A percentile compares a stretch with the other conserved stretches of the same genome.
These are phyloP conservation scores for Scheffersomyces lignosus DNA, from an alignment of 805 yeast genomes.

Conservation along the genomic window DNA sequence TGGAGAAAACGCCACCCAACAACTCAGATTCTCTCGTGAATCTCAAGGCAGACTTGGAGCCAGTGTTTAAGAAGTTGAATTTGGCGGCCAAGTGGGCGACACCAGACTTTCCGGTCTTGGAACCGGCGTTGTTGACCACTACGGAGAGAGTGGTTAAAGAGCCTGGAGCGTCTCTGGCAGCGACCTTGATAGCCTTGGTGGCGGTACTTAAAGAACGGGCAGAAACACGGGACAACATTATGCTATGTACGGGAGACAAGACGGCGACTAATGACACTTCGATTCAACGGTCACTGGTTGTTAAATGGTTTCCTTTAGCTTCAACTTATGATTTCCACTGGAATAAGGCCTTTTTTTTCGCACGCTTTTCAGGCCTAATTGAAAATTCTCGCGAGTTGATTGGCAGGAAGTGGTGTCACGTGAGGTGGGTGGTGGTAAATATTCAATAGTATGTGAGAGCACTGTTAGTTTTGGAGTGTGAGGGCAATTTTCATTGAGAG, in stretches of 20 bases:
- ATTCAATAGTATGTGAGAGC: too few relatives aligned
- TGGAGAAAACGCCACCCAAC: constrained; percentile 77
- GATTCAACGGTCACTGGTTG: too few relatives aligned
- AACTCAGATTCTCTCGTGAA: constrained; percentile 92
- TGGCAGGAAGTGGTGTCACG: constrained; percentile 13
- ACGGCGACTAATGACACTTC: neutral
- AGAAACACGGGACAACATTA: constrained; percentile 43
- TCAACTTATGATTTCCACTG: too few relatives aligned
- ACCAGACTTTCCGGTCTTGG: constrained; percentile 76
- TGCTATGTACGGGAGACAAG: constrained; percentile 4
- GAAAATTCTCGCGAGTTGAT: constrained; percentile 14
- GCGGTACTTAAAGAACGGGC: constrained; percentile 45
- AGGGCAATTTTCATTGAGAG: too few relatives aligned
- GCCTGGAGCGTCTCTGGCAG: constrained; percentile 59
- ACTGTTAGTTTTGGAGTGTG: too few relatives aligned
- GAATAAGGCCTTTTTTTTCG: constrained; percentile 10
- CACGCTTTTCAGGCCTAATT: constrained; percentile 15
- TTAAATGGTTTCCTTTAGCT: too few relatives aligned
- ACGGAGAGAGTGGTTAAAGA: constrained; percentile 76
- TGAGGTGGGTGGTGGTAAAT: too few relatives aligned
- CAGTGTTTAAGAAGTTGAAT: constrained; percentile 81
- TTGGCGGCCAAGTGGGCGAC: constrained; percentile 81
- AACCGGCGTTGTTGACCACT: constrained; percentile 79
- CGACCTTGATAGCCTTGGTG: constrained; percentile 45
- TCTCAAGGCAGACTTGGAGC: constrained; percentile 83